Percentiles rank a stretch among this genome's conserved stretches.
Evolutionary conservation across 1,284 basidiomycete genomes (phyloP).

Genomic region (Ustilago cynodontis): DNA sequence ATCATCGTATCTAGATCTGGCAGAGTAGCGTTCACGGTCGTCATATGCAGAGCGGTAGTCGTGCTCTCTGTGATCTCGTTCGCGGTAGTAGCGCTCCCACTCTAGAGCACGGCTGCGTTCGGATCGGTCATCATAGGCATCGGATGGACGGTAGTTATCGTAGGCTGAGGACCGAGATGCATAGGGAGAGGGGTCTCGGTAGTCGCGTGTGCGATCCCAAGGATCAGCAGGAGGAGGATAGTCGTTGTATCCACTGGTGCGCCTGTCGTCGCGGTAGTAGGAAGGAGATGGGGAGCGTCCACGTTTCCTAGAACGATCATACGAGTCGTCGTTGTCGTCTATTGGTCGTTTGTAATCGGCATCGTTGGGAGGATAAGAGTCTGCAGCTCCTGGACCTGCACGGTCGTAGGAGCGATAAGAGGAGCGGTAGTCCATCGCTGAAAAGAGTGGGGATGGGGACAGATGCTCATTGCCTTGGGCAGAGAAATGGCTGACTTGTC

Average conservation of each 20-base stretch:
- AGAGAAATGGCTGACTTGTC: not conserved
- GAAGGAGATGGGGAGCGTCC: conserved; percentile 46
- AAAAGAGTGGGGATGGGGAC: not conserved
- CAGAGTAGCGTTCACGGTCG: conserved; percentile 45
- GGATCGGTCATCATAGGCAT: conserved; percentile 38
- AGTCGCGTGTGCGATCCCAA: conserved; percentile 50
- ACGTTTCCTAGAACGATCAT: conserved; percentile 52
- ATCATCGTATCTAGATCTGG: conserved; percentile 43
- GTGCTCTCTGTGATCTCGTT: conserved; percentile 35
- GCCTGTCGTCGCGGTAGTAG: conserved; percentile 39
- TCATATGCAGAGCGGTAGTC: conserved; percentile 31
- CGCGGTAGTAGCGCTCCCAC: conserved; percentile 52
- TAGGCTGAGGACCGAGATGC: conserved; percentile 34
- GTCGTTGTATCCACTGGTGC: conserved; percentile 31
- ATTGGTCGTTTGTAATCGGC: conserved; percentile 21
- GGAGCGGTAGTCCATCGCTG: conserved; percentile 47
- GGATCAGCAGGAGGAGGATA: conserved; percentile 34
- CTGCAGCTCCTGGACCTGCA: conserved; percentile 17
- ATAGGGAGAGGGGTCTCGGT: conserved; percentile 32
- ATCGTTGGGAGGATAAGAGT: conserved; percentile 9
- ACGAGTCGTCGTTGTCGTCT: conserved; percentile 45
- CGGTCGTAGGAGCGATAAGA: conserved; percentile 48
- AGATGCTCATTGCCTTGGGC: conserved; percentile 5
- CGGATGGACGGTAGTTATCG: conserved; percentile 35
- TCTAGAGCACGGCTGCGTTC: conserved; percentile 41